Base-by-base conservation (phyloP, 192 early-diverging fungal species). In the Dimargaris verticillata region DNA sequence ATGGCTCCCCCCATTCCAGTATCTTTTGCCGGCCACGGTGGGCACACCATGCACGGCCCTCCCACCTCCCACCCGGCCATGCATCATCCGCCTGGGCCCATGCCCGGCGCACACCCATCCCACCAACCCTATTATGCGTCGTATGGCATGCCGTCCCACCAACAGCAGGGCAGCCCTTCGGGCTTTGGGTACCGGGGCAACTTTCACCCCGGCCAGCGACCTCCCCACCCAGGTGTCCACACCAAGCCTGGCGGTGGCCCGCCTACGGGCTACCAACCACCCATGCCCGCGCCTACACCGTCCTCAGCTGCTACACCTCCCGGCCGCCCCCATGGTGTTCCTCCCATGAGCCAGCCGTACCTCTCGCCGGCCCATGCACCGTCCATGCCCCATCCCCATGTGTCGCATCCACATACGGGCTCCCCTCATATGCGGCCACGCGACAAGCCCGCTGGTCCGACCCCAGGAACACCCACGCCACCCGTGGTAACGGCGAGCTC, bases 391-490 rank as follows among this genome's bases (percentile, higher is more conserved):
- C 57, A 59, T 43, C 18, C 49, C 0, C 49, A 51, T n/a, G 9
- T 26, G 33, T 5, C 51, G 11, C 51, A 52, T 25, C 51, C 17
- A 24, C 51, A 52, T 38, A 15, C 57, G 4, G 57, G 57, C 6
- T 59, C 57, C 13, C 57, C 57, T 20, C 57, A 59, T 43, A n/a
- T 59, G 38, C 57, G 57, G 17, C 57, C 57, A 18, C 57, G 57
- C 33, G 57, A 59, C 25, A 59, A 59, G 38, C 57, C 57, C 20
- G 20, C 57, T 25, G 51, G 51, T 20, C 18, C 51, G 11, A 25
- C 25, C 22, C 51, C 51, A 4, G 11, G 11, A 38, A 38, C 33
- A 38, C 33, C 33, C 33, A 38, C 33, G 33, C 33, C 33, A 38
- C 33, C 33, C 7, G 33, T 7, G 33, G 33, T 38, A 38, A 38